Evolutionary conservation across 495 filamentous ascomycete genomes (phyloP), one percentile per base, ranked within the genome.

Genomic region (Penicillium odoratum): DNA sequence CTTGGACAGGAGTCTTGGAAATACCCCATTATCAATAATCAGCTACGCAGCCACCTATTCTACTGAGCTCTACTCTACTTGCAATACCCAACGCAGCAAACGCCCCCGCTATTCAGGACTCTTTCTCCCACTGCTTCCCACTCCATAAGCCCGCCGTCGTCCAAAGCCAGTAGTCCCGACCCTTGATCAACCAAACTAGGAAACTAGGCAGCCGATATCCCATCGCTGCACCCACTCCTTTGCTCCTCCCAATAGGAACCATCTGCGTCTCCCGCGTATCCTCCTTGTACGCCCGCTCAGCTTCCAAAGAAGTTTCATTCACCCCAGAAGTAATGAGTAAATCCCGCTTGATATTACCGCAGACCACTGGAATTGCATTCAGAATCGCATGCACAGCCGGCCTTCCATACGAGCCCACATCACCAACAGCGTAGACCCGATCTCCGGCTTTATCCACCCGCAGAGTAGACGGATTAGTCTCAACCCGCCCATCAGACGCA

Each of bases 131-230:
- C 55, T 79, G 75, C 53, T 77, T 77, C 33, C 83, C 82, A 69
- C 62, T 81, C 77, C 80, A 80, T 18, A 78, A 49, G n/a, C 55
- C 52, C 8, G 61, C 67, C 31, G 77, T 79, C 38, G 78, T 81
- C 68, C 78, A 77, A 28, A 81, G 43, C 74, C 82, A 81, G 58
- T 87, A 88, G 65, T 87, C 82, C 56, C 82, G 68, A 29, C 84
- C 85, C 67, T 88, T 88, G 55, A 86, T 73, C 66, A 80, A 58
- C 77, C 81, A 84, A 6, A 88, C 79, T 46, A 82, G 53, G 29
- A 78, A 78, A 34, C 83, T 79, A 0, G 85, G 85, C 53, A 87
- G 5, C 45, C 61, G 58, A 50, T 61, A 83, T 0, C 84, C 84
- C 65, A 78, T 78, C 2, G 76, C 74, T 2, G 80, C 79, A 3